These are phyloP conservation scores for Leccinum incarnatum DNA, from an alignment of 768 basidiomycete genomes.

Conservation along the genomic window DNA sequence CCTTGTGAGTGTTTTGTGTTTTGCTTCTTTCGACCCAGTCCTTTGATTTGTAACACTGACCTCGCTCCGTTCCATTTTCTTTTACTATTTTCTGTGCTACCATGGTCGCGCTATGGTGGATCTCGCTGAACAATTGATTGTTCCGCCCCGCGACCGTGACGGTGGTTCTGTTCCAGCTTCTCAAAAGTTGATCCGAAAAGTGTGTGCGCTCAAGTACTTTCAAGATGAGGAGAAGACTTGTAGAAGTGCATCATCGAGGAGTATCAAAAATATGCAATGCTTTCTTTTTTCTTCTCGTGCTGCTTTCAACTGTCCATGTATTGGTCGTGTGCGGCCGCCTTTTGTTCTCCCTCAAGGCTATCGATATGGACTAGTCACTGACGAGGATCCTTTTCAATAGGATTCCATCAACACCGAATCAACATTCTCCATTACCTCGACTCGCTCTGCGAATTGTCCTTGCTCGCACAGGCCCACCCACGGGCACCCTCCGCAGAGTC, in stretches of 20 bases:
- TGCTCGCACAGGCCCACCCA: slow-evolving; percentile 58
- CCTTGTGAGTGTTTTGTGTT: background rate
- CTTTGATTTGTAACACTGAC: background rate
- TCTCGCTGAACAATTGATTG: background rate
- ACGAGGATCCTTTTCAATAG: slow-evolving; percentile 32
- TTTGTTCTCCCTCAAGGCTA: background rate
- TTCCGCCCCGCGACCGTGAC: no score
- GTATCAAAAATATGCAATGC: slow-evolving; percentile 65
- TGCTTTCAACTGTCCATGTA: background rate
- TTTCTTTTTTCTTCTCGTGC: background rate
- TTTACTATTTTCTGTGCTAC: background rate
- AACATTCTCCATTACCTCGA: slow-evolving; percentile 92
- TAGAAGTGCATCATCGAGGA: slow-evolving; percentile 95
- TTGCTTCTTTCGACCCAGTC: background rate
- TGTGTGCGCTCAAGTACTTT: slow-evolving; percentile 82
- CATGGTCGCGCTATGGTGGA: background rate
- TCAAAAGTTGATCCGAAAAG: slow-evolving; percentile 54
- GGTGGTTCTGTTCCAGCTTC: no score
- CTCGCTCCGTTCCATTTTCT: no score
- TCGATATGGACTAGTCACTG: background rate
- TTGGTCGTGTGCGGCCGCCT: background rate
- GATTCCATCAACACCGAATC: slow-evolving; percentile 89
- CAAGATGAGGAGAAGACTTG: slow-evolving; percentile 84
- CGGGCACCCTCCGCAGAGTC: slow-evolving; percentile 15
- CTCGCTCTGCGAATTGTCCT: slow-evolving; percentile 76